Conservation (phyloP, 2,329 filamentous ascomycete genomes). For the Xylaria sp. region DNA sequence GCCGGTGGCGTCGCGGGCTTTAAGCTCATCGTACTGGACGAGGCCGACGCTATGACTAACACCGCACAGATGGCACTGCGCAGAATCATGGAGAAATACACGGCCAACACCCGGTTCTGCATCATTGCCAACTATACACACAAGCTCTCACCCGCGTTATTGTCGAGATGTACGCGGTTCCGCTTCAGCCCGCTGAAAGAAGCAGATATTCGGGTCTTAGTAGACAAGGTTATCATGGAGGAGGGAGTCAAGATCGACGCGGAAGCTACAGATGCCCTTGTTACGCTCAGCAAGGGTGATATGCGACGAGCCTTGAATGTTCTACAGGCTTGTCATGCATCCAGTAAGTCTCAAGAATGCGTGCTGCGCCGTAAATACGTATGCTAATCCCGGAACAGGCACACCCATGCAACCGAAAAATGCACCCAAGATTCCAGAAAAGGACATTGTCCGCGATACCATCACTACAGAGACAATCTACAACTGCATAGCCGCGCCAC, state of each 20-base stretch:
- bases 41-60: constrained; percentile 99
- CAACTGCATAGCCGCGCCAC: constrained; percentile 95
- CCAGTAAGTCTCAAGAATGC: constrained; percentile 66
- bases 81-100: constrained; percentile 99
- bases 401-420: constrained; percentile 72
- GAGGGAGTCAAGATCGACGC: constrained; percentile 85
- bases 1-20: constrained; percentile 72
- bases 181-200: constrained; percentile 94
- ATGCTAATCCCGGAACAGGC: constrained; percentile 54
- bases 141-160: constrained; percentile 90
- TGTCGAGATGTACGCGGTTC: constrained; percentile 94
- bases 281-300: constrained; percentile 90
- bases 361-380: background rate
- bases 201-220: constrained; percentile 81
- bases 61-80: constrained; percentile 97
- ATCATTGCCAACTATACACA: constrained; percentile 99
- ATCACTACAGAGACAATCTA: constrained; percentile 95
- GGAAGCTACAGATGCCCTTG: constrained; percentile 83
- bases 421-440: constrained; percentile 67
- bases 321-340: constrained; percentile 94
- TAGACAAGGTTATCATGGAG: constrained; percentile 89
- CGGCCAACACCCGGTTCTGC: constrained; percentile 95
- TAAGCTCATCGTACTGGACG: constrained; percentile 97
- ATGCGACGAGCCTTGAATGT: constrained; percentile 97
- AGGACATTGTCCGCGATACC: constrained; percentile 76